A percentile compares a stretch with the other conserved stretches of the same genome.
These are phyloP conservation scores for Coniophora puteana DNA, from an alignment of 1,284 basidiomycete genomes.

Conservation along the genomic window DNA sequence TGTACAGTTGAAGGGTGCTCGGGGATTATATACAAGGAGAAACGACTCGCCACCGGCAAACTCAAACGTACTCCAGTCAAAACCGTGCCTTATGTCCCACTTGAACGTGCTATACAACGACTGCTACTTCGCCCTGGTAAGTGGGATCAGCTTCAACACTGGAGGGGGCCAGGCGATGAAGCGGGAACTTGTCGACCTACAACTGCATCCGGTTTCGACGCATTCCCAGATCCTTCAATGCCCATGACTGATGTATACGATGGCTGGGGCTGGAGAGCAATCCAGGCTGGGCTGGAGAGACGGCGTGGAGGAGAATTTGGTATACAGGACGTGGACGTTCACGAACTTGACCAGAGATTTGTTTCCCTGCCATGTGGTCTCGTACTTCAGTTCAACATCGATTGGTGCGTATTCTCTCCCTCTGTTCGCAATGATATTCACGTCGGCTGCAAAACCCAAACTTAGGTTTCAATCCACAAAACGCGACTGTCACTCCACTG, in stretches of 20 bases:
- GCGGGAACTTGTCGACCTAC: no score
- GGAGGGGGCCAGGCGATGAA: not conserved
- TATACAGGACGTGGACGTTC: not conserved
- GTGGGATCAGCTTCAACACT: not conserved
- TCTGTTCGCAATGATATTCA: no score
- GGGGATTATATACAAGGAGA: not conserved
- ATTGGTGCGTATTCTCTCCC: no score
- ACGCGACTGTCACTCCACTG: not conserved
- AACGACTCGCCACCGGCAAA: no score
- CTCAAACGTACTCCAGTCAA: no score
- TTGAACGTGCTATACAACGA: no score
- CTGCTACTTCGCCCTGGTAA: not conserved
- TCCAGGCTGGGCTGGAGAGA: not conserved
- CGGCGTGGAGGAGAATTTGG: not conserved
- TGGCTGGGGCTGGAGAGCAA: not conserved
- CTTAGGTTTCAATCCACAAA: slow-evolving; percentile 1
- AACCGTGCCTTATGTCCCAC: no score
- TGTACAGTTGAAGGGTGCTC: not conserved
- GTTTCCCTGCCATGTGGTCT: slow-evolving; percentile 2
- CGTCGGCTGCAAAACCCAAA: no score
- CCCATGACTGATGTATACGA: not conserved
- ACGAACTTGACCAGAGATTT: slow-evolving; percentile 3
- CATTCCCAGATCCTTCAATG: not conserved
- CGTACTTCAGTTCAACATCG: not conserved
- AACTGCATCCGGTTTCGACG: no score